Evolutionary conservation across 2,329 filamentous ascomycete genomes (phyloP).

Genomic region (Alternaria arbusti): DNA sequence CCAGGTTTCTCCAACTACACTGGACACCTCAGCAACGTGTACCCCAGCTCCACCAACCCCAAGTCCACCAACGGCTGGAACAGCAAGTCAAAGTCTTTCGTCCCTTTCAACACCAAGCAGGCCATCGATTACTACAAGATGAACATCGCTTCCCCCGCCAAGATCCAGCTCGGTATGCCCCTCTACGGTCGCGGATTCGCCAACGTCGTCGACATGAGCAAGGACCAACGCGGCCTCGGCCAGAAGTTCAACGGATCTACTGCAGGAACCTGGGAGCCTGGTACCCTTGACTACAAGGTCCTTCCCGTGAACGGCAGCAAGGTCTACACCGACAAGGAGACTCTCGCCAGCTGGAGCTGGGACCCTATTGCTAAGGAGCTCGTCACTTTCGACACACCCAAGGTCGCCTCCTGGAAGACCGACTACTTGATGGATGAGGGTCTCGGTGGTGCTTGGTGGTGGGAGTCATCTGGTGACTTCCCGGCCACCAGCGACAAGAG

Average conservation of each 20-base stretch:
- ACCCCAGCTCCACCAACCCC: constrained; percentile 23
- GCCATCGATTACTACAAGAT: constrained; percentile 35
- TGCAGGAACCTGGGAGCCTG: constrained; percentile 32
- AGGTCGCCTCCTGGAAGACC: constrained; percentile 30
- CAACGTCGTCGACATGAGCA: constrained; percentile 28
- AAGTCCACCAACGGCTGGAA: constrained; percentile 29
- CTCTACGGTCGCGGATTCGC: constrained; percentile 40
- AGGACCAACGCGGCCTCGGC: constrained; percentile 57
- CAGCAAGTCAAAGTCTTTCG: not conserved
- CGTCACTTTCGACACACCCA: constrained; percentile 36
- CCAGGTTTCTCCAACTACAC: constrained; percentile 73
- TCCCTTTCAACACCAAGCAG: constrained; percentile 33
- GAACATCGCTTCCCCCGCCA: constrained; percentile 22
- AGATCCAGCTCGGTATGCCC: constrained; percentile 38
- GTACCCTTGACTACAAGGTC: constrained; percentile 37
- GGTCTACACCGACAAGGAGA: constrained; percentile 26
- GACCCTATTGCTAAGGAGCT: constrained; percentile 26
- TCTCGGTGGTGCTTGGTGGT: constrained; percentile 42
- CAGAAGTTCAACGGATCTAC: constrained; percentile 35
- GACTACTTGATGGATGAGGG: constrained; percentile 30
- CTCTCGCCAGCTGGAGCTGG: constrained; percentile 29
- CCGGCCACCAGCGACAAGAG: constrained; percentile 22
- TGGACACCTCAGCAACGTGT: constrained; percentile 54
- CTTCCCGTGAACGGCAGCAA: constrained; percentile 32
- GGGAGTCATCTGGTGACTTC: constrained; percentile 36